A percentile compares a stretch with the other conserved stretches of the same genome.
Evolutionary conservation across 78 protist species (phyloP).

Genomic region (Guillardia theta): DNA sequence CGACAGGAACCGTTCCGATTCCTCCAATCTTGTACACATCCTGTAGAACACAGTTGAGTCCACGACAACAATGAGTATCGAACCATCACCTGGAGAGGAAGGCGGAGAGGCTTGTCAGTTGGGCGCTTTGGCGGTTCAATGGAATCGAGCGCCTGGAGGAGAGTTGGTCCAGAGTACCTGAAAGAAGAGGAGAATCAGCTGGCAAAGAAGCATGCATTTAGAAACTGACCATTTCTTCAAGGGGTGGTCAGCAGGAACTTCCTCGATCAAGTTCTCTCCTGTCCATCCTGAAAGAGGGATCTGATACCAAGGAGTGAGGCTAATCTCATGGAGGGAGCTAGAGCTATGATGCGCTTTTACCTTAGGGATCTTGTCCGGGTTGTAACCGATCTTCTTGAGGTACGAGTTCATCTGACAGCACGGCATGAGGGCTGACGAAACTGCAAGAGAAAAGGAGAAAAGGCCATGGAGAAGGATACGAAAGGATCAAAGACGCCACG

Average conservation of each 20-base stretch:
- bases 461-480: too few relatives aligned
- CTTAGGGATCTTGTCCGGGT: conserved; percentile 85
- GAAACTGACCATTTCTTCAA: conserved; percentile 70
- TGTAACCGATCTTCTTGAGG: conserved; percentile 90
- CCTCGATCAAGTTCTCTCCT: conserved; percentile 96
- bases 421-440: not conserved
- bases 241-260: conserved; percentile 68
- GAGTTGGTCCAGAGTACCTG: conserved; percentile 51
- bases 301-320: not conserved
- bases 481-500: too few relatives aligned
- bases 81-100: conserved; percentile 78
- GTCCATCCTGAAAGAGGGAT: conserved; percentile 93
- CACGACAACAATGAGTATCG: not conserved
- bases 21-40: conserved; percentile 98
- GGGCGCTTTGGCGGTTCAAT: conserved; percentile 89
- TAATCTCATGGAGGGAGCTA: not conserved
- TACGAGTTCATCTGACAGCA: conserved; percentile 27
- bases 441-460: not conserved
- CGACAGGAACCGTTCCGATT: conserved; percentile 96
- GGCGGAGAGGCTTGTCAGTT: conserved; percentile 94
- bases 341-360: conserved; percentile 53
- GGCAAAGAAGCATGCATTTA: not conserved
- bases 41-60: too few relatives aligned
- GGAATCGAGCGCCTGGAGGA: conserved; percentile 85
- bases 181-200: not conserved